These are phyloP conservation scores for Solanum arcanum DNA, from an alignment of 257 asterid genomes.

Conservation along the genomic window DNA sequence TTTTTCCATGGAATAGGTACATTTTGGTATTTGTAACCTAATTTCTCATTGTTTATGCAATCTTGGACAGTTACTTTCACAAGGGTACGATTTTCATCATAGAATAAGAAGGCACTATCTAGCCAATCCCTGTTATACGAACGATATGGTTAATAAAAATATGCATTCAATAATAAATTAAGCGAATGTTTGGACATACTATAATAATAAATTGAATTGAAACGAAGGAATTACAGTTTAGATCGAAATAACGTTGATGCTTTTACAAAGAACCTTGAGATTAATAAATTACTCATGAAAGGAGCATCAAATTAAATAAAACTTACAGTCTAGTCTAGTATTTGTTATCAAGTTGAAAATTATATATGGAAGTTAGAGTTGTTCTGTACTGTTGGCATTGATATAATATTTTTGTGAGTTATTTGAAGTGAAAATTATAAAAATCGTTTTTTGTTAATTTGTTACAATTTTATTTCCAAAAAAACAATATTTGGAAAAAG, in stretches of 20 bases:
- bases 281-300: too few species aligned
- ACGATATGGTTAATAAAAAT: background rate
- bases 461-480: background rate
- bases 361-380: background rate
- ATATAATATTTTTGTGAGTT: background rate
- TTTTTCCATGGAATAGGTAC: conserved; percentile 39
- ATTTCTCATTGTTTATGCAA: conserved; percentile 8
- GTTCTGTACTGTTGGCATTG: background rate
- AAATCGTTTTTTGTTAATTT: too few species aligned
- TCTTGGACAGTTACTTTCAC: conserved; percentile 36
- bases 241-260: too few species aligned
- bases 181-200: background rate
- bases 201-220: too few species aligned
- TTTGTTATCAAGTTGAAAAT: too few species aligned
- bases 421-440: too few species aligned
- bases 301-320: too few species aligned
- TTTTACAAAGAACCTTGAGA: too few species aligned
- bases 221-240: too few species aligned
- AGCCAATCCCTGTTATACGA: conserved; percentile 27
- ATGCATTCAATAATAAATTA: background rate
- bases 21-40: conserved; percentile 32
- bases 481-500: too few species aligned
- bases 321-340: too few species aligned
- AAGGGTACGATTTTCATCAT: conserved; percentile 34
- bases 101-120: conserved; percentile 36